Conservation (phyloP, 169 alveolate species). For the Plasmodium sp. region DNA sequence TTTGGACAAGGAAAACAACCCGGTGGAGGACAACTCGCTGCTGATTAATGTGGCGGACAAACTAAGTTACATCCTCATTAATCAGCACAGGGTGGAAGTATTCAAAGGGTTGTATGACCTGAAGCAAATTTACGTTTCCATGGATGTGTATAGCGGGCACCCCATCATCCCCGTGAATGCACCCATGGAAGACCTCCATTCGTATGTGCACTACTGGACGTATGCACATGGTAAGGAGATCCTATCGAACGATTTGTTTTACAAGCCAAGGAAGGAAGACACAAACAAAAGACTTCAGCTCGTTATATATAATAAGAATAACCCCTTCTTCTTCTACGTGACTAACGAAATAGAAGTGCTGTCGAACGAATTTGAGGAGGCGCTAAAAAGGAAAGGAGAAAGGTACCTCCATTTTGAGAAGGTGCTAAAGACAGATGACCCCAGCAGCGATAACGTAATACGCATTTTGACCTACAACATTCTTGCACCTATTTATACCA, state of each 20-base stretch:
- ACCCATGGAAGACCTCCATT: slow-evolving; percentile 14
- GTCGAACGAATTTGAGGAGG: slow-evolving; percentile 20
- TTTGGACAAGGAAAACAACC: slow-evolving; percentile 48
- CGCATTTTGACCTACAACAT: slow-evolving; percentile 64
- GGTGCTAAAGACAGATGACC: not conserved
- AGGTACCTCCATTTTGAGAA: slow-evolving; percentile 32
- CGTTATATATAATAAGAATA: slow-evolving; percentile 56
- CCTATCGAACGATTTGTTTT: slow-evolving; percentile 34
- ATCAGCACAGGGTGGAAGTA: slow-evolving; percentile 31
- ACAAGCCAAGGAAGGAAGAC: slow-evolving; percentile 42
- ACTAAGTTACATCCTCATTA: slow-evolving; percentile 33
- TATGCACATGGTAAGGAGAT: not conserved
- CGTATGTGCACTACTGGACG: slow-evolving; percentile 45
- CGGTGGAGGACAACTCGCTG: slow-evolving; percentile 18
- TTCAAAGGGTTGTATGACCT: slow-evolving; percentile 37
- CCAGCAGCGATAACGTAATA: not conserved
- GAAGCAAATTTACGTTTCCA: slow-evolving; percentile 61
- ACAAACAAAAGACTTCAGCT: slow-evolving; percentile 26
- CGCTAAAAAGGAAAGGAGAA: slow-evolving; percentile 25
- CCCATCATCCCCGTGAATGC: slow-evolving; percentile 39
- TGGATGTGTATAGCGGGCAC: slow-evolving; percentile 67
- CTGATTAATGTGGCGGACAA: slow-evolving; percentile 27
- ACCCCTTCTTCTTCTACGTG: slow-evolving; percentile 34
- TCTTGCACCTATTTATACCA: slow-evolving; percentile 70
- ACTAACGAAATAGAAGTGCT: slow-evolving; percentile 42